Evolutionary conservation across 2,329 filamentous ascomycete species (phyloP), one percentile per base, ranked within the genome.

Genomic region (Nemania sp.): DNA sequence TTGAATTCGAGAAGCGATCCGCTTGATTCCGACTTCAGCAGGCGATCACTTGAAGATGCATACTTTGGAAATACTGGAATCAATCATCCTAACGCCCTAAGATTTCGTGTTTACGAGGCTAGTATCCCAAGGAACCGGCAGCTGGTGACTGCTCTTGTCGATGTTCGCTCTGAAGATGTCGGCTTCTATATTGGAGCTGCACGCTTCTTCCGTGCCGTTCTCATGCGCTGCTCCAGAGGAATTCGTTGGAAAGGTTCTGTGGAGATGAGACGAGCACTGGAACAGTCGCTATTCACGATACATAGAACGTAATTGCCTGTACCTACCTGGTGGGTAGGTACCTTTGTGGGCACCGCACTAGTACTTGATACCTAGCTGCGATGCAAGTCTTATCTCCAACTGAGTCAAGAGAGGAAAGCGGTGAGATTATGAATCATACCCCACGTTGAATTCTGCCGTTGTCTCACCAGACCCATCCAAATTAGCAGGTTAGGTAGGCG

Each of bases 181-280:
- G 72, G 69, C 63, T 74, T 74, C 60, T 74, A 69, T 62, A 70
- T 70, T 17, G 68, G 70, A 11, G 61, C 69, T 10, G 73, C 74
- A 49, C 68, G 68, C 57, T 73, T 74, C 64, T 68, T 74, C 48
- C 69, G 71, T 6, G 60, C 48, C 64, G 73, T 63, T 69, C 71
- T 25, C 66, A 72, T 61, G 43, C 65, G 21, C 42, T 66, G 13
- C 43, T 72, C 43, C 50, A 64, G 45, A 66, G 61, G 34, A 68
- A 67, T 57, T 60, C 59, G 11, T 71, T 67, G 69, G 40, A 67
- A 39, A 63, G 58, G 18, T 69, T 71, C 43, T 62, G 55, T 17
- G 62, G 45, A 34, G 70, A 72, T 49, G 69, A 72, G 51, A 56
- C 46, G 13, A 51, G 35, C 11, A 59, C 49, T 5, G n/a, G n/a